Evolutionary conservation across 2,329 filamentous ascomycete genomes (phyloP), one percentile per base, ranked within the genome.

Genomic region (Amauroascus verrucosus): DNA sequence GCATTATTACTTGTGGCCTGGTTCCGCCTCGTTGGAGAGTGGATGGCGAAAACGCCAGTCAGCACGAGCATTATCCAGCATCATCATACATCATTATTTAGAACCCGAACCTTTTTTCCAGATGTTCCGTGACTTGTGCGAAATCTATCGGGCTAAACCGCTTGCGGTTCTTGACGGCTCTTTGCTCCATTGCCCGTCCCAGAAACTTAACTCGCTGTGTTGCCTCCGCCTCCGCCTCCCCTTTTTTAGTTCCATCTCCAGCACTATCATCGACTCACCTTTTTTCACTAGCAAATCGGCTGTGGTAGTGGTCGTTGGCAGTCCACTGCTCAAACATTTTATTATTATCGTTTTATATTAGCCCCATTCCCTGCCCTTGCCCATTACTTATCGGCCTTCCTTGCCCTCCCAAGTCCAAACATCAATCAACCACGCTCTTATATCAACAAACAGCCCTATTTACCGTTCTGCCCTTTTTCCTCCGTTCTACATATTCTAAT

Each of bases 221-320:
- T 45, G 49, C 49, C 49, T 51, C 49, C 49, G 41, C 49, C 49
- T 51, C 49, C n/a, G n/a, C n/a, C n/a, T n/a, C n/a, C 46, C 44
- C 20, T 48, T 50, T 50, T 32, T 41, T 49, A 14, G 30, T n/a
- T 24, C 45, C 32, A 8, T 24, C 11, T 3, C 28, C 44, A 47
- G n/a, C 28, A 47, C 14, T 9, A 32, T 18, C 26, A 47, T 35
- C 33, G 33, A n/a, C 33, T 35, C 33, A 14, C 11, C 9, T 35
- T n/a, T n/a, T n/a, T n/a, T 14, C 33, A 30, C 26, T 30, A 9
- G 28, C 16, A 20, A 18, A 46, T 46, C 37, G 48, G 49, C 49
- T 44, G 38, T 51, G 38, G 11, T 24, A 20, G 49, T 51, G 48
- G 49, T 37, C 7, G 40, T 24, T 7, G 40, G 18, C 40, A 26